Evolutionary conservation across 2,329 filamentous ascomycete genomes (phyloP), one percentile per base, ranked within the genome.

Genomic region (Fusarium begoniae): DNA sequence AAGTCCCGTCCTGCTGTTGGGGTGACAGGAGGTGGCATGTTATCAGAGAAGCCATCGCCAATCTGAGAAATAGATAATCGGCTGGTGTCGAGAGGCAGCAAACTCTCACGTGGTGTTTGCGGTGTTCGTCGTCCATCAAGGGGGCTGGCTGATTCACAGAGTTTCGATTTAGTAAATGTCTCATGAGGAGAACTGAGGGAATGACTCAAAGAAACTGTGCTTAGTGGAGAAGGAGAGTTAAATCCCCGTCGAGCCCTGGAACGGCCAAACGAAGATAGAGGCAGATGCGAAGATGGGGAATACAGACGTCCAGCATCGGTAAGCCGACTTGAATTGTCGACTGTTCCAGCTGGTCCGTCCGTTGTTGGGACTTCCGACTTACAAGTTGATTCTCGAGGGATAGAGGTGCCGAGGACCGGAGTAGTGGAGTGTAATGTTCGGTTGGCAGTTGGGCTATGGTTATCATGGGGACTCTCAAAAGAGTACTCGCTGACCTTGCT

Each of bases 81-180:
- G 82, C 93, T 97, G 2, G 94, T 92, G 80, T 98, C 95, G 12
- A 92, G 91, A 32, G 93, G 92, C 32, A 91, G 87, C 78, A 94
- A 88, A 61, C 87, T 88, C 69, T 96, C 94, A 55, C 90, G 90
- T 1, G 96, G 96, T 2, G 96, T 98, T 66, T 90, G 93, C 24
- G 95, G 94, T 15, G 93, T 90, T 82, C 84, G 87, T 80, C 84
- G 86, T 83, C 83, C 86, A 78, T 88, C 87, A 73, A 90, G 83
- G 57, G 92, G 90, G 82, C 88, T 92, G 70, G 90, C 91, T 90
- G 86, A 81, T 86, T 83, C 80, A 75, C 85, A 79, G 77, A 80
- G 79, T 53, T 69, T 73, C 45, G 74, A 82, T 81, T 91, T 90
- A 90, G 89, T 81, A 86, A 85, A 85, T 77, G 82, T 78, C 75